Percentiles rank a stretch among this genome's conserved stretches.
Conservation (phyloP, 73 alveolate genomes). For the Breviolum minutum region DNA sequence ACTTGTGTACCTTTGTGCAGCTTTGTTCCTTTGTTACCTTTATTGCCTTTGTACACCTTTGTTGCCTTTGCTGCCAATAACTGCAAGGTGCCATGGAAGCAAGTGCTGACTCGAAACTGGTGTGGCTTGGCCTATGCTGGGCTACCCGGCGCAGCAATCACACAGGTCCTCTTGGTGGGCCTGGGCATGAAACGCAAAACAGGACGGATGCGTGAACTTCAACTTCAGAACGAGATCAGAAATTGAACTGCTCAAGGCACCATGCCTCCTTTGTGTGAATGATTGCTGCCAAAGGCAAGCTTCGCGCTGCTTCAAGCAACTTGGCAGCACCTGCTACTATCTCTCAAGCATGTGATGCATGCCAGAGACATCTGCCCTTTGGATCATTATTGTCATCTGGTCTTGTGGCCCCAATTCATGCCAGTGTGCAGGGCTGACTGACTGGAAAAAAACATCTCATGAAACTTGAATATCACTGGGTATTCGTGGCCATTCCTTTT, state of each 20-base stretch:
- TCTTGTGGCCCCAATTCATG: too few species aligned
- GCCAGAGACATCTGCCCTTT: too few species aligned
- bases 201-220: not conserved
- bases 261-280: constrained; percentile 68
- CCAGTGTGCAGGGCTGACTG: too few species aligned
- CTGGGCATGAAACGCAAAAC: not conserved
- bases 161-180: constrained; percentile 56
- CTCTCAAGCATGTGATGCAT: not conserved
- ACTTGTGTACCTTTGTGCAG: not conserved
- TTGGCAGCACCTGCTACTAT: constrained; percentile 28
- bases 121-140: not conserved
- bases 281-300: not conserved
- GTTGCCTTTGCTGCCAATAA: not conserved
- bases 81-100: not conserved
- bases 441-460: too few species aligned
- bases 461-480: too few species aligned
- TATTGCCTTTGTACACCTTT: too few species aligned
- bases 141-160: constrained; percentile 60
- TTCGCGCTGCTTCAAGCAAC: constrained; percentile 60
- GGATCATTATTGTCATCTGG: too few species aligned
- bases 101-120: not conserved
- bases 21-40: not conserved
- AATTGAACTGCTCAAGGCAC: not conserved
- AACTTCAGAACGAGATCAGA: not conserved
- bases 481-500: too few species aligned